Percentiles rank a stretch among this genome's conserved stretches.
Conservation (phyloP, 257 asterid genomes). For the Nicotiana attenuata region DNA sequence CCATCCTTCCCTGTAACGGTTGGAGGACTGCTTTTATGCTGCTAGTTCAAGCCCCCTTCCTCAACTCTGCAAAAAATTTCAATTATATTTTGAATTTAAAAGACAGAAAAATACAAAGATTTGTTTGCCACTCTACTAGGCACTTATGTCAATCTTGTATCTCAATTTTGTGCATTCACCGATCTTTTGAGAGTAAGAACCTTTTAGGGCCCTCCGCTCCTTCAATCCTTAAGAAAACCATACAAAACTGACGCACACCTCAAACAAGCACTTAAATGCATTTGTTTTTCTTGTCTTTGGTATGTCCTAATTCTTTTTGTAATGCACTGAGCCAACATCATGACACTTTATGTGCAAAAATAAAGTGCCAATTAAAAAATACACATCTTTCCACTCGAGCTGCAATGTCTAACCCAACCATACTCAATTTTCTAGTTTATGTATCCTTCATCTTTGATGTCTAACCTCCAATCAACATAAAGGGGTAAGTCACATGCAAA, state of each 20-base stretch:
- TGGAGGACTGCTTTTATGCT: neutral
- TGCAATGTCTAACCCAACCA: neutral
- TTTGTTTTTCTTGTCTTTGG: neutral
- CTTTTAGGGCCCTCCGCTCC: neutral
- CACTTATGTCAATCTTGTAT: slow-evolving; percentile 4
- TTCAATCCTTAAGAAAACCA: neutral
- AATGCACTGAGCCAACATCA: neutral
- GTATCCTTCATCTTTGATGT: neutral
- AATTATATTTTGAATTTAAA: neutral
- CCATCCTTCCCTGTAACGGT: neutral
- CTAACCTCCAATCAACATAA: neutral
- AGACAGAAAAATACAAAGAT: neutral
- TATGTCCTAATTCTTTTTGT: neutral
- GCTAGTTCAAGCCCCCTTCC: slow-evolving; percentile 13
- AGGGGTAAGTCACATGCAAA: neutral
- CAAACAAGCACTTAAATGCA: neutral
- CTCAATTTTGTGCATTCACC: neutral
- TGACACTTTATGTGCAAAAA: neutral
- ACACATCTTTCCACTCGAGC: neutral
- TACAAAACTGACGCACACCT: neutral
- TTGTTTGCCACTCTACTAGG: slow-evolving; percentile 2
- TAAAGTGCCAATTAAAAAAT: neutral
- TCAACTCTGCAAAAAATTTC: neutral
- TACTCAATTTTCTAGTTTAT: neutral
- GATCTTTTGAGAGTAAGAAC: neutral